A percentile compares a stretch with the other conserved stretches of the same genome.
phyloP scores from a whole-genome alignment of 78 protist species.

The Planoprotostelium fungivorum region DNA sequence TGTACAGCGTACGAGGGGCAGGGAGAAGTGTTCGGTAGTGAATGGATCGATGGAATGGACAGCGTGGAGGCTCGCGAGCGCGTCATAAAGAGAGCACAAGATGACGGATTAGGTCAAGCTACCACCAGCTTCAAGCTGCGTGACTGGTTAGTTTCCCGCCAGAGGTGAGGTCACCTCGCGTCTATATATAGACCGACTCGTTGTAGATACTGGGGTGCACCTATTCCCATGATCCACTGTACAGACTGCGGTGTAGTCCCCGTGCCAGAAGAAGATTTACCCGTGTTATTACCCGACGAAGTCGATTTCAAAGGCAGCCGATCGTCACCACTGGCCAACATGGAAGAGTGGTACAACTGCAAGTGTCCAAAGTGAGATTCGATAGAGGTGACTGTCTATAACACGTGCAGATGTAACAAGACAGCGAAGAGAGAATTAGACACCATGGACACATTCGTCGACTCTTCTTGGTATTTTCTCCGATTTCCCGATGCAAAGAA shows the following conservation, averaged over 20 bases:
- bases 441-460: slow-evolving; percentile 93
- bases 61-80: slow-evolving; percentile 21
- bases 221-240: slow-evolving; percentile 87
- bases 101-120: background rate
- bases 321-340: slow-evolving; percentile 21
- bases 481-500: slow-evolving; percentile 65
- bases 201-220: slow-evolving; percentile 86
- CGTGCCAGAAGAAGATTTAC: slow-evolving; percentile 71
- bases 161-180: slow-evolving; percentile 19
- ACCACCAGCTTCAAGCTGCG: slow-evolving; percentile 66
- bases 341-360: slow-evolving; percentile 36
- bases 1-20: background rate
- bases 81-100: slow-evolving; percentile 4
- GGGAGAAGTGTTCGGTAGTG: slow-evolving; percentile 35
- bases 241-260: slow-evolving; percentile 64
- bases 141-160: slow-evolving; percentile 94
- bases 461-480: slow-evolving; percentile 83
- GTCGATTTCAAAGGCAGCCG: slow-evolving; percentile 43
- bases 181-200: background rate
- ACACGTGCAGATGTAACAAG: slow-evolving; percentile 24
- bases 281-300: slow-evolving; percentile 70
- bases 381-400: background rate
- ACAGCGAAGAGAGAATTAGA: slow-evolving; percentile 78
- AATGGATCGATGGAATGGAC: slow-evolving; percentile 8
- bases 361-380: slow-evolving; percentile 42